Conservation (phyloP, 106 monocot species). For the Dioscorea alata region DNA sequence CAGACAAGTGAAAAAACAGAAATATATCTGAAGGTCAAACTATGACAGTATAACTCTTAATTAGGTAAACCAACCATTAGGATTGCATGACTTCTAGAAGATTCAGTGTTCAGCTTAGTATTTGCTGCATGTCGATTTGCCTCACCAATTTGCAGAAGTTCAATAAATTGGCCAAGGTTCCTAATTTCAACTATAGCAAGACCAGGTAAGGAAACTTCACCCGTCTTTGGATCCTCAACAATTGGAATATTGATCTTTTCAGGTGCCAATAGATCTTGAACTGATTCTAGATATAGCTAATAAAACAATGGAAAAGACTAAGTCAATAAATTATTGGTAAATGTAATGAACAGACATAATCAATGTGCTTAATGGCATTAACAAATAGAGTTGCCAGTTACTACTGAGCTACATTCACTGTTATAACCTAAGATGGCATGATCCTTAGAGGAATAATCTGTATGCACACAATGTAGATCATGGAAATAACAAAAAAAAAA, state of each 20-base stretch:
- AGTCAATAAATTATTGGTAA: neutral
- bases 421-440: too few relatives aligned
- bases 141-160: slow-evolving; percentile 65
- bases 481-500: neutral
- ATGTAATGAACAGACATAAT: neutral
- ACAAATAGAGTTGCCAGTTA: too few relatives aligned
- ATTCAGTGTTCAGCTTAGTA: slow-evolving; percentile 78
- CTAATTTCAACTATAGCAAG: slow-evolving; percentile 42
- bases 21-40: neutral
- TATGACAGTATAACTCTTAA: neutral
- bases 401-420: too few relatives aligned
- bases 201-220: slow-evolving; percentile 63
- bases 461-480: too few relatives aligned
- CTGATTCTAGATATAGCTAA: slow-evolving; percentile 70
- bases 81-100: slow-evolving; percentile 83
- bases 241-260: slow-evolving; percentile 58
- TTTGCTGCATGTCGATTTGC: slow-evolving; percentile 68
- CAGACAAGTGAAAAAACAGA: neutral
- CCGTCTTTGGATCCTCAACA: slow-evolving; percentile 61
- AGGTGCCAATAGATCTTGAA: slow-evolving; percentile 67
- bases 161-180: slow-evolving; percentile 46
- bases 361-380: too few relatives aligned
- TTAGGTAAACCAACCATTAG: slow-evolving; percentile 32
- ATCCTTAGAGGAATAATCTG: too few relatives aligned
- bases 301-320: slow-evolving; percentile 14